These are phyloP conservation scores for Talaromyces borbonicus DNA, from an alignment of 495 filamentous ascomycete genomes.

Conservation along the genomic window DNA sequence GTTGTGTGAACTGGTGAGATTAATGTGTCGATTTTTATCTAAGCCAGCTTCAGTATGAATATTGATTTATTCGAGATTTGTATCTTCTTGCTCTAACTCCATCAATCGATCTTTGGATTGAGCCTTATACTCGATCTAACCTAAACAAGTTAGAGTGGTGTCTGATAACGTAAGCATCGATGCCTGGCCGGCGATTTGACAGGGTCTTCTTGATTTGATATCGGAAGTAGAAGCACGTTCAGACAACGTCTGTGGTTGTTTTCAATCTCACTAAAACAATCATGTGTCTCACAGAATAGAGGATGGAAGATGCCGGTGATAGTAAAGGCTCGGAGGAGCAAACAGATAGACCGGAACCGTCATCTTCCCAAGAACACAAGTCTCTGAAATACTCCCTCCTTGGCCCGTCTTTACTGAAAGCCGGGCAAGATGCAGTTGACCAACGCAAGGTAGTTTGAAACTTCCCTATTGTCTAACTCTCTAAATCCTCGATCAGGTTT, in stretches of 20 bases:
- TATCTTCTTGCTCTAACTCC: too few relatives aligned
- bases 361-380: slow-evolving; percentile 26
- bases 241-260: background rate
- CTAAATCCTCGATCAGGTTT: background rate
- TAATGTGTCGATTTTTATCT: too few relatives aligned
- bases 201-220: too few relatives aligned
- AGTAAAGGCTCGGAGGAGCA: slow-evolving; percentile 16
- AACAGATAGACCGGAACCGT: background rate
- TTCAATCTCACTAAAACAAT: background rate
- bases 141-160: too few relatives aligned
- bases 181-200: too few relatives aligned
- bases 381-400: slow-evolving; percentile 63
- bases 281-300: background rate
- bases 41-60: background rate
- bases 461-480: background rate
- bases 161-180: too few relatives aligned
- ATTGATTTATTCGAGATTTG: too few relatives aligned
- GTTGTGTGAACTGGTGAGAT: too few relatives aligned
- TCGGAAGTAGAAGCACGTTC: too few relatives aligned
- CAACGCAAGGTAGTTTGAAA: slow-evolving; percentile 58
- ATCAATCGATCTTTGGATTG: too few relatives aligned
- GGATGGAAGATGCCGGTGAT: slow-evolving; percentile 4
- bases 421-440: slow-evolving; percentile 89
- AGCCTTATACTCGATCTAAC: too few relatives aligned
- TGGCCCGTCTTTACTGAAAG: slow-evolving; percentile 90